These are phyloP conservation scores for Straminergon stramineum DNA, from an alignment of 225 moss, liverwort and hornwort species.

Conservation along the genomic window DNA sequence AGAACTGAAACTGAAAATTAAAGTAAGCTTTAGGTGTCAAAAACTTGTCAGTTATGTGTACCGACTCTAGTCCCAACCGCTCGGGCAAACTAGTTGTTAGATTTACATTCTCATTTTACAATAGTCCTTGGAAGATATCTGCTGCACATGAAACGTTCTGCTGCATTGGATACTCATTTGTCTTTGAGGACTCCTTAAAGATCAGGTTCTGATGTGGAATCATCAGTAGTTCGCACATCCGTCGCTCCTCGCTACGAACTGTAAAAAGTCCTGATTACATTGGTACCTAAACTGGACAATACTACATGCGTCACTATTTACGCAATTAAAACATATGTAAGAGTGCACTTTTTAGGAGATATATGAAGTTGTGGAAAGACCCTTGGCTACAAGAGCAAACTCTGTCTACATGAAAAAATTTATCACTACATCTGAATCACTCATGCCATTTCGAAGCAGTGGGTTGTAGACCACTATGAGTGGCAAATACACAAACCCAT, in stretches of 20 bases:
- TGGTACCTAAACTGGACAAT: neutral
- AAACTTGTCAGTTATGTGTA: neutral
- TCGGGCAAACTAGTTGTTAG: neutral
- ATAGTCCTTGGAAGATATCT: neutral
- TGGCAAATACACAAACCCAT: neutral
- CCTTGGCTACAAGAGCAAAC: neutral
- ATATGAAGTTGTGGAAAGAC: neutral
- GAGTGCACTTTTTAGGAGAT: neutral
- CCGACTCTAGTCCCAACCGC: neutral
- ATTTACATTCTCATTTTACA: neutral
- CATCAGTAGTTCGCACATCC: neutral
- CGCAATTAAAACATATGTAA: neutral
- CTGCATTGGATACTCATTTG: neutral
- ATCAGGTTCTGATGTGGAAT: neutral
- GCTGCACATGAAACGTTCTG: neutral
- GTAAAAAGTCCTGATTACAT: neutral
- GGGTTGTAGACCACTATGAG: neutral
- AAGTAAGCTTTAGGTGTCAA: neutral
- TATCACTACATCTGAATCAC: neutral
- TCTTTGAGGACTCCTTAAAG: neutral
- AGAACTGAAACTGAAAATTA: neutral
- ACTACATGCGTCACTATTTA: no score
- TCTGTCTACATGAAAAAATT: neutral
- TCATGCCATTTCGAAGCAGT: neutral
- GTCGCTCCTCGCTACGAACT: neutral